phyloP scores from a whole-genome alignment of 140 eudicot genomes.

The Eryngium alpinum region DNA sequence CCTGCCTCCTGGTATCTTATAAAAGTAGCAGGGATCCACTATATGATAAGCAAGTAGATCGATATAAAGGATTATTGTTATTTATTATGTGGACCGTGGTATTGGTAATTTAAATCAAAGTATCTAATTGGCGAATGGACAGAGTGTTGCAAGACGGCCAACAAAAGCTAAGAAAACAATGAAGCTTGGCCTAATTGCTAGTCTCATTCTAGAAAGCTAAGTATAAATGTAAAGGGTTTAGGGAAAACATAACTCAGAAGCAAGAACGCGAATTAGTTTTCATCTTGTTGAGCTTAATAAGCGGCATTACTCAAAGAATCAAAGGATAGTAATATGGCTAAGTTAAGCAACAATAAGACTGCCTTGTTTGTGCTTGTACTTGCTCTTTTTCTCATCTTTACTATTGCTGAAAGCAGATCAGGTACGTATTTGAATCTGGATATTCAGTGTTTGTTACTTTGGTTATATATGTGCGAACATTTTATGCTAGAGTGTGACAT shows the following conservation, averaged over 20 bases:
- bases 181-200: constrained; percentile 5
- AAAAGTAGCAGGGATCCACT: no score
- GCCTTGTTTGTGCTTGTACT: not conserved
- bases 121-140: no score
- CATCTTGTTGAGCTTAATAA: not conserved
- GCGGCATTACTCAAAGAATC: not conserved
- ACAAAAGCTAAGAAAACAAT: not conserved
- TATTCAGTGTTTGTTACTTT: not conserved
- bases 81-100: no score
- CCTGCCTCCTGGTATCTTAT: no score
- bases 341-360: constrained; percentile 2
- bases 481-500: not conserved
- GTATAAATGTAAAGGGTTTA: not conserved
- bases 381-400: not conserved
- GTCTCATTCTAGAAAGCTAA: not conserved
- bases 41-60: no score
- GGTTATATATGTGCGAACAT: not conserved
- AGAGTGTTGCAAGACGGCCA: not conserved
- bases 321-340: not conserved
- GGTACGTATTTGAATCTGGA: not conserved
- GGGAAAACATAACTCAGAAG: not conserved
- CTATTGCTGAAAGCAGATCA: not conserved
- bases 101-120: no score
- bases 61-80: no score
- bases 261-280: not conserved